These are phyloP conservation scores for Cyberlindnera euphorbiiphila DNA, from an alignment of 805 yeast genomes.

Conservation along the genomic window DNA sequence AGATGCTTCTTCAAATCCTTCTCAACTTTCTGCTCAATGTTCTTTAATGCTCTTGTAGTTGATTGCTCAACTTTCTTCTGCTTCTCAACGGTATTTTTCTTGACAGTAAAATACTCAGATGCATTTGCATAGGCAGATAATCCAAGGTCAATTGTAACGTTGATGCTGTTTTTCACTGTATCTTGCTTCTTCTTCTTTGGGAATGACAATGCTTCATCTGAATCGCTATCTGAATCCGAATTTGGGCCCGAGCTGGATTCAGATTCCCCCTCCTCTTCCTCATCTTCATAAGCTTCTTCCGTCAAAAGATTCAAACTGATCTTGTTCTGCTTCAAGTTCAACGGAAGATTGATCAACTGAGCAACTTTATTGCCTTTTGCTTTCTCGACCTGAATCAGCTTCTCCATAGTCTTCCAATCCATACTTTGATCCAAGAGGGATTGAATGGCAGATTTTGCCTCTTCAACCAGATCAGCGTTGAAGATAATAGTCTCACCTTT, in stretches of 20 bases:
- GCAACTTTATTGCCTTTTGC: constrained; percentile 64
- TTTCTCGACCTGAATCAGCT: constrained; percentile 66
- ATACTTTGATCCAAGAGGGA: constrained; percentile 71
- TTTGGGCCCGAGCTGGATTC: constrained; percentile 21
- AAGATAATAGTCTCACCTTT: constrained; percentile 73
- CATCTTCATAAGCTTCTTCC: constrained; percentile 36
- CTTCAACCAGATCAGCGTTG: constrained; percentile 67
- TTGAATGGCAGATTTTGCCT: constrained; percentile 65
- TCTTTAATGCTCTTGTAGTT: constrained; percentile 72
- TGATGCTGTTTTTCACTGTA: constrained; percentile 30
- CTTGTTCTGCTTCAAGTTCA: constrained; percentile 66
- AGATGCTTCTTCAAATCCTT: constrained; percentile 64
- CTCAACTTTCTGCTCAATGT: constrained; percentile 73
- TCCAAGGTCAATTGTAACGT: constrained; percentile 62
- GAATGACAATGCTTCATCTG: constrained; percentile 8
- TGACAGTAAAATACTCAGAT: constrained; percentile 70
- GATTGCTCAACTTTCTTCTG: constrained; percentile 77
- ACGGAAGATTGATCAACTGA: constrained; percentile 54
- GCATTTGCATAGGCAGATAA: constrained; percentile 89
- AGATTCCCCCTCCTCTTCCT: constrained; percentile 30
- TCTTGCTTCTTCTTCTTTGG: constrained; percentile 10
- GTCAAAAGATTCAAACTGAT: constrained; percentile 54
- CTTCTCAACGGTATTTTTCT: constrained; percentile 71
- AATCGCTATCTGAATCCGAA: constrained; percentile 13
- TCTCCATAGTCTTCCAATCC: constrained; percentile 92